Base-by-base conservation (phyloP, 345 rosid genomes). In the Acer yangbiense region DNA sequence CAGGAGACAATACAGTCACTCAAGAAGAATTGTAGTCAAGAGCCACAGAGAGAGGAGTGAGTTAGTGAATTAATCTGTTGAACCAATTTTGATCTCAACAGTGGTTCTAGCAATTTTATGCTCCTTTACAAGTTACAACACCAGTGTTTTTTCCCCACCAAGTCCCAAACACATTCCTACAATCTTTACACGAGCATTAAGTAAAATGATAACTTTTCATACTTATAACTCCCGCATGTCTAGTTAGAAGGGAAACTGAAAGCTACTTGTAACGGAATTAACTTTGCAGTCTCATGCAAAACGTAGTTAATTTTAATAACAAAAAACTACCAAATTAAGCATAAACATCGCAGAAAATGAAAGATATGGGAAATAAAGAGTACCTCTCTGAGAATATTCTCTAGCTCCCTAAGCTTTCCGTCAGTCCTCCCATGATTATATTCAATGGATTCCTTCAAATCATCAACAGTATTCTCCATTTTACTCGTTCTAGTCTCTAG, bases 321-420 rank as follows among this genome's bases (percentile, higher is more conserved):
- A 17, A 48, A 48, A 29, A 63, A 64, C 9, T 48, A 74, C 61
- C 29, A 44, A 48, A 9, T 29, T 10, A 5, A 46, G 10, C 21
- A 64, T 50, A 46, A 48, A 64, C 60, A 64, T 64, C 62, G 6
- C 43, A 17, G 17, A 50, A 64, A 29, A 48, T 50, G 13, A 27
- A 74, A 63, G 25, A 27, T 1, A 9, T 11, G n/a, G 29, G 12
- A 73, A 65, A 23, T 39, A 44, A 71, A 61, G 20, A 29, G 41
- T 80, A 90, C 93, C 94, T 90, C 91, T 35, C 69, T 68, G 16
- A 90, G 75, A 79, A 83, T 63, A 77, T 76, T 85, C 80, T 83
- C 87, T 1, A 87, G 82, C 72, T 90, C 88, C 83, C 82, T 72
- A 21, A 88, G 85, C 79, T 88, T 88, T 52, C 86, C 85, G 21